A percentile compares a stretch with the other conserved stretches of the same genome.
phyloP scores from a whole-genome alignment of 495 filamentous ascomycete species.

The Viridothelium virens region DNA sequence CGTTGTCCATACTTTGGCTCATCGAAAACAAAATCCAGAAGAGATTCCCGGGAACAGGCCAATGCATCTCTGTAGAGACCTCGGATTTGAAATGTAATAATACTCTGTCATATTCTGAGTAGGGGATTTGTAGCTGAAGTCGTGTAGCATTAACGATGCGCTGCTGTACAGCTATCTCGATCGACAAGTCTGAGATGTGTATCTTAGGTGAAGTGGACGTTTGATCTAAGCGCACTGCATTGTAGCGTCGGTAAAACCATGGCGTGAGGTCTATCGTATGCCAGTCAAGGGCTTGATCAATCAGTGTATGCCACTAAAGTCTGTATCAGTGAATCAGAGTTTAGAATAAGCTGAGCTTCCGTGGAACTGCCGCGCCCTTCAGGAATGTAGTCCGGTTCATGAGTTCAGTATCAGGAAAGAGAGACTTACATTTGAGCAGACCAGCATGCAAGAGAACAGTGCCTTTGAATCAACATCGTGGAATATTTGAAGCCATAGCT shows the following conservation, averaged over 20 bases:
- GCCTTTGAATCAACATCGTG: not conserved
- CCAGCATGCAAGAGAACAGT: not conserved
- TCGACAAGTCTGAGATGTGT: not conserved
- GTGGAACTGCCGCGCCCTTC: too few species aligned
- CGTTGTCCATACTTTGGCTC: not conserved
- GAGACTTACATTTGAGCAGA: not conserved
- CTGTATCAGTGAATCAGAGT: not conserved
- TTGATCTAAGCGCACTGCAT: not conserved
- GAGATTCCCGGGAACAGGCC: not conserved
- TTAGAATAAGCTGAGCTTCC: too few species aligned
- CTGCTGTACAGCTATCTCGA: not conserved
- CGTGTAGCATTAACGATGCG: not conserved
- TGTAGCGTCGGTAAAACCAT: not conserved
- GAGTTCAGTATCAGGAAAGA: not conserved
- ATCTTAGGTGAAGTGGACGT: not conserved
- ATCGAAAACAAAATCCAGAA: not conserved
- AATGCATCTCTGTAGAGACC: not conserved
- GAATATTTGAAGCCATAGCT: constrained; percentile 1
- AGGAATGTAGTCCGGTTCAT: not conserved
- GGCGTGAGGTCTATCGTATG: not conserved
- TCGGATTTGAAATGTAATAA: not conserved
- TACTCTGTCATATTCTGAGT: not conserved
- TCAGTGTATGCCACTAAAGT: not conserved
- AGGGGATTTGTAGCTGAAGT: not conserved
- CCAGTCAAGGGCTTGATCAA: not conserved